Base-by-base conservation (phyloP, 202 grass and related monocot genomes). In the Digitaria exilis region DNA sequence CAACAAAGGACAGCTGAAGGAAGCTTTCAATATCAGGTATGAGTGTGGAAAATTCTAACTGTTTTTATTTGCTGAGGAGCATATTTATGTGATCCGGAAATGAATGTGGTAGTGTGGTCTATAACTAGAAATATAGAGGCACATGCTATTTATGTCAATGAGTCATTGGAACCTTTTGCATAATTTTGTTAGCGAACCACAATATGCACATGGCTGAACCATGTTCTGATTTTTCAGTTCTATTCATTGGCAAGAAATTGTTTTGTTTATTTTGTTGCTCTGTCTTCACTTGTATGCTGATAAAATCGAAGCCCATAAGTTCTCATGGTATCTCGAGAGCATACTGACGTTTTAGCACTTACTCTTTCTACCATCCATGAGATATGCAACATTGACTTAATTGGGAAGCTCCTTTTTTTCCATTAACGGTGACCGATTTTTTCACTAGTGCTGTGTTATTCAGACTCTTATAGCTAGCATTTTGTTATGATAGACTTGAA, bases 1-100 rank as follows among this genome's bases (percentile, higher is more conserved):
- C 64, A 99, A 96, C 82, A 99, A 94, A 85, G 96, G 96, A 59
- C 96, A 99, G 82, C 86, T 99, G 75, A 99, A 99, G 82, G 96
- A 99, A 89, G 93, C 96, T 80, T 99, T 99, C 87, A 99, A 99
- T 87, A 99, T 99, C 75, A 99, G 96, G 96, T 99, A 93, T 25
- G 64, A 73, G 7, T 73, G 54, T 69, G 56, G 17, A 10, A 64
- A 60, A 44, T 31, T 34, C 54, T 74, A 44, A 86, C 42, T 63
- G 45, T 56, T 51, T 89, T 26, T 4, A 25, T 58, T 69, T 69
- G 24, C 51, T 60, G 29, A 41, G 18, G 42, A 35, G 37, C 79
- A 66, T 32, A 51, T 82, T 54, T 21, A 69, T 61, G 3, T 15
- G 46, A 30, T 46, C 32, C n/a, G 21, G 11, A 79, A 28, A 75